Conservation (phyloP, 139 green algal genomes). For the Micromonas commoda region DNA sequence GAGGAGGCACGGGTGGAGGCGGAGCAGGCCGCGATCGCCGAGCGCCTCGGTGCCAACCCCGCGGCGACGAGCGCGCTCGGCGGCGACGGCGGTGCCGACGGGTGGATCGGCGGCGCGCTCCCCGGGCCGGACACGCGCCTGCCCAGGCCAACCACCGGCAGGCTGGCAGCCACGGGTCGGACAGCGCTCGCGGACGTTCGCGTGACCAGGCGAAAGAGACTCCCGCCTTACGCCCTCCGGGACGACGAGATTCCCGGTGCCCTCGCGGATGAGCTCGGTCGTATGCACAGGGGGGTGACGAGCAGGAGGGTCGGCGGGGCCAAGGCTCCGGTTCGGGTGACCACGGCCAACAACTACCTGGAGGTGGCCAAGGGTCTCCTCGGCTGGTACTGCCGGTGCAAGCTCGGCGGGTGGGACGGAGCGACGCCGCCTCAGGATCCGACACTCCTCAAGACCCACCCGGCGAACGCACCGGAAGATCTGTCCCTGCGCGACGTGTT, state of each 20-base stretch:
- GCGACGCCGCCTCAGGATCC: not conserved
- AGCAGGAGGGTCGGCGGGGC: not conserved
- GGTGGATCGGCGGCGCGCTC: constrained; percentile 17
- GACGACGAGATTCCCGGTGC: not conserved
- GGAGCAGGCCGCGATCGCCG: not conserved
- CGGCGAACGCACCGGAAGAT: constrained; percentile 2
- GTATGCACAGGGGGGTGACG: constrained; percentile 1
- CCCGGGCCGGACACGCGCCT: not conserved
- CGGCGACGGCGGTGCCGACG: too few relatives aligned
- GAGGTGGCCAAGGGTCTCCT: not conserved
- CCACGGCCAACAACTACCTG: constrained; percentile 13
- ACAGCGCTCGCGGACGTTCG: not conserved
- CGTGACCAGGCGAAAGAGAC: constrained; percentile 1
- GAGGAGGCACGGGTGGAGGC: not conserved
- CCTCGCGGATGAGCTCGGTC: not conserved
- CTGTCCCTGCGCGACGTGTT: constrained; percentile 38
- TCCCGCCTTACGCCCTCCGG: not conserved
- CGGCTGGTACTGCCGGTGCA: not conserved
- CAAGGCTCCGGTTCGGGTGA: not conserved
- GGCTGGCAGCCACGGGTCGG: not conserved
- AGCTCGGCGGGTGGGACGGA: not conserved
- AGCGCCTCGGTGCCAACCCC: not conserved
- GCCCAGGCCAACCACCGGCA: not conserved
- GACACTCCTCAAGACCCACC: not conserved
- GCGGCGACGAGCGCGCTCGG: too few relatives aligned